These are phyloP conservation scores for Hysterangium stoloniferum DNA, from an alignment of 768 basidiomycete genomes.

Conservation along the genomic window DNA sequence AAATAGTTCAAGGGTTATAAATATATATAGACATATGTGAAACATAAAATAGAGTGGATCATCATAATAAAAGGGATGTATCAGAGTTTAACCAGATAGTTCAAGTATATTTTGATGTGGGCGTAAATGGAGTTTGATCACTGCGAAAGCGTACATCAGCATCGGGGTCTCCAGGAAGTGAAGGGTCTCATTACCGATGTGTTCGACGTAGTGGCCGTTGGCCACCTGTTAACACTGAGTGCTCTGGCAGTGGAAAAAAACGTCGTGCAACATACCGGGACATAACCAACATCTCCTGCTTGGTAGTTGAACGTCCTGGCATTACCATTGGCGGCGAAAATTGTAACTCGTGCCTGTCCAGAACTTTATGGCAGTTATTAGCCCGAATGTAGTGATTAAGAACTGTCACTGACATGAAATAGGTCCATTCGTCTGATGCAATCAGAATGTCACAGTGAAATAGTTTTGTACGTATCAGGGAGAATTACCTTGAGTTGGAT, in stretches of 20 bases:
- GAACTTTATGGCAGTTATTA: slow-evolving; percentile 27
- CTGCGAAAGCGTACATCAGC: too few species aligned
- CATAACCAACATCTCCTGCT: slow-evolving; percentile 50
- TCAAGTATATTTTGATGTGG: too few species aligned
- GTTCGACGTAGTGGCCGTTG: slow-evolving; percentile 58
- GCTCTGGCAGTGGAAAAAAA: background rate
- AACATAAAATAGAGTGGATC: too few species aligned
- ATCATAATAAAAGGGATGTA: too few species aligned
- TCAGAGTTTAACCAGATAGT: too few species aligned
- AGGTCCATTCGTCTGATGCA: slow-evolving; percentile 47
- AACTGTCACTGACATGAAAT: slow-evolving; percentile 38
- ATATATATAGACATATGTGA: too few species aligned
- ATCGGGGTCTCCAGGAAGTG: slow-evolving; percentile 57
- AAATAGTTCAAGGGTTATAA: too few species aligned
- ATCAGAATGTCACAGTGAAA: background rate
- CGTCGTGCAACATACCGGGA: slow-evolving; percentile 2
- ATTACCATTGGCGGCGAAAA: slow-evolving; percentile 46
- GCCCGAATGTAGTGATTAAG: background rate
- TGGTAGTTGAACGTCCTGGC: slow-evolving; percentile 54
- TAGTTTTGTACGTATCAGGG: background rate
- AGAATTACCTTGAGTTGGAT: slow-evolving; percentile 42
- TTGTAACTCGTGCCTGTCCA: slow-evolving; percentile 45
- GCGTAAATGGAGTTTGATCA: too few species aligned
- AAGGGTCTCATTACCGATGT: slow-evolving; percentile 52
- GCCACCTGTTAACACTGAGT: background rate